Evolutionary conservation across 2,329 filamentous ascomycete genomes (phyloP), one percentile per base, ranked within the genome.

Genomic region (Colletotrichum sp.): DNA sequence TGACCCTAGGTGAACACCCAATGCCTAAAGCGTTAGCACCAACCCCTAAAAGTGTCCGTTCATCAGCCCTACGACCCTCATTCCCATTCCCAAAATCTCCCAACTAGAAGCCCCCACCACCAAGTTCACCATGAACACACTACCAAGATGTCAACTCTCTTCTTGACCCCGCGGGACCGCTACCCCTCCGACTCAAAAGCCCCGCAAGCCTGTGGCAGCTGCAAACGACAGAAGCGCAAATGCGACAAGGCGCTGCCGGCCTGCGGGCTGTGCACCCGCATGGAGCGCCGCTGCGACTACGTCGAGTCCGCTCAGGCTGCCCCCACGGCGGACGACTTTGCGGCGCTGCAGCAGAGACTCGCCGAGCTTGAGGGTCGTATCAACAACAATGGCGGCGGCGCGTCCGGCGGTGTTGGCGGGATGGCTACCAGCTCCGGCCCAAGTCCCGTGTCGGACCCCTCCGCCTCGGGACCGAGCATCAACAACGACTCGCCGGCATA

Each of bases 221-320:
- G 74, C 34, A 76, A 73, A 30, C 36, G 59, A 76, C 86, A 90
- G 80, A 91, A 90, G 81, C 83, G 89, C 59, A 88, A 86, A 83
- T 90, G 89, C 79, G 86, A 89, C 84, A 90, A 90, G 81, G 79
- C 78, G 6, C 78, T 90, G 2, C 89, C 89, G 16, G 79, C 82
- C 18, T 91, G 89, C 79, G 81, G 84, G 4, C 83, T 90, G 6
- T 91, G 89, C 80, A 78, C 79, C 24, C 83, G 87, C 13, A 85
- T 87, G 83, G 81, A 81, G 39, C 82, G 86, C 15, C 73, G 76
- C 26, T 88, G 86, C 80, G 86, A 88, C 76, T 88, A 87, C 77
- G 83, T 82, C 18, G 84, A 87, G 57, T 76, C 79, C 18, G 76
- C 80, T 21, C 34, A 39, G 9, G 81, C 83, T 12, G 76, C 81